Base-by-base conservation (phyloP, 495 filamentous ascomycete genomes). In the Annulohypoxylon bovei region DNA sequence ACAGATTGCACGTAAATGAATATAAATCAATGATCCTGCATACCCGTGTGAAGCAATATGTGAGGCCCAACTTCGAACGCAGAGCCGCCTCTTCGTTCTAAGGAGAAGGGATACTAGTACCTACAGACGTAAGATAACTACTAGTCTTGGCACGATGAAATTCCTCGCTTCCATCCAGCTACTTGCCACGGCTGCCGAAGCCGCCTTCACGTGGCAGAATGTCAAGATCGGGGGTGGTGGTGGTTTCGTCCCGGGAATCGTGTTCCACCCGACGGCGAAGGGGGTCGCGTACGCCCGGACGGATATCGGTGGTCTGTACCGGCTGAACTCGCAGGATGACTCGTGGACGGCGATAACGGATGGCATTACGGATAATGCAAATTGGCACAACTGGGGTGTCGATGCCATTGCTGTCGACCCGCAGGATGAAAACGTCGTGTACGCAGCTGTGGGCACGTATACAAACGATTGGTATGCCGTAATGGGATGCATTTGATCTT, bases 231-330 rank as follows among this genome's bases (percentile, higher is more conserved):
- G 81, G 16, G 84, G 86, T 11, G 88, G 88, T n/a, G 88, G 87
- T 39, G 88, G 88, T 20, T 90, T 89, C 68, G 80, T 86, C 11
- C 83, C 86, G 9, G 81, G 87, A 18, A 84, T 90, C 42, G 79
- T 88, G 12, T 89, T 88, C 71, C 86, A 89, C 60, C 87, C 86
- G 7, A 85, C 78, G 22, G 77, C 75, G 9, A 85, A 85, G 62
- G 86, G 86, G 6, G 76, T 90, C 14, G 87, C 86, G 0, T 90
- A 90, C 69, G 85, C 85, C 33, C 80, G 88, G 23, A 88, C 87
- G 2, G 88, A 90, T 65, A 90, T 90, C 70, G 88, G 88, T 6
- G 87, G 88, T 22, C 77, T 86, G 16, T 90, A 90, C 72, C 79
- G 82, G 49, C 78, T 88, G 52, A 87, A 88, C 57, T 14, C 80